These are phyloP conservation scores for Schizopora paradoxa DNA, from an alignment of 1,284 basidiomycete species.

Conservation along the genomic window DNA sequence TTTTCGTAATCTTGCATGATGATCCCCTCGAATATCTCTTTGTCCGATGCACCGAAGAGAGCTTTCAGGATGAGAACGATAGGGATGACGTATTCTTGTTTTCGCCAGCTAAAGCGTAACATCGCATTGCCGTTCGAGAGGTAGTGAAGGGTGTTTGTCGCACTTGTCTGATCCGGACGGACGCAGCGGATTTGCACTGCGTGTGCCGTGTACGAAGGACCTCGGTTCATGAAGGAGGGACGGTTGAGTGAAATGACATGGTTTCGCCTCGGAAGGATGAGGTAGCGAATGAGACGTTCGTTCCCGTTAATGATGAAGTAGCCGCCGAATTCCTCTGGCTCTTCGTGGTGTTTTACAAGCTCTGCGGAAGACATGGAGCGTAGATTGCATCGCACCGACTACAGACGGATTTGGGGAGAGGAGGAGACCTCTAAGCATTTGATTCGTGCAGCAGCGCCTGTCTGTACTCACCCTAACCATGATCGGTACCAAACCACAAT, in stretches of 20 bases:
- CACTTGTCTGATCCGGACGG: slow-evolving; percentile 84
- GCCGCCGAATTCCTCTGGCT: slow-evolving; percentile 97
- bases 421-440: slow-evolving; percentile 4
- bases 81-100: slow-evolving; percentile 98
- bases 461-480: slow-evolving; percentile 83
- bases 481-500: slow-evolving; percentile 91
- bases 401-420: slow-evolving; percentile 5
- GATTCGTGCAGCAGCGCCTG: slow-evolving; percentile 11
- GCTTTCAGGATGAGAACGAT: slow-evolving; percentile 97
- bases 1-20: slow-evolving; percentile 97
- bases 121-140: slow-evolving; percentile 95
- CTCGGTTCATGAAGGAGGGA: slow-evolving; percentile 86
- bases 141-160: slow-evolving; percentile 96
- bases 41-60: slow-evolving; percentile 90
- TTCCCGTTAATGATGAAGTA: slow-evolving; percentile 99
- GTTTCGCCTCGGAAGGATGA: slow-evolving; percentile 87
- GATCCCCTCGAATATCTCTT: slow-evolving; percentile 97
- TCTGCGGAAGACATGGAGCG: slow-evolving; percentile 80
- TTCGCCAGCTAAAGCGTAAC: slow-evolving; percentile 94
- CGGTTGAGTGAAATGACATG: slow-evolving; percentile 86
- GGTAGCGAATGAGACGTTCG: slow-evolving; percentile 96
- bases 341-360: slow-evolving; percentile 89
- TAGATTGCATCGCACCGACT: slow-evolving; percentile 95
- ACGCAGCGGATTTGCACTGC: slow-evolving; percentile 96
- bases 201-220: slow-evolving; percentile 91